Base-by-base conservation (phyloP, 139 green algal genomes). In the Desmodesmus armatus region DNA sequence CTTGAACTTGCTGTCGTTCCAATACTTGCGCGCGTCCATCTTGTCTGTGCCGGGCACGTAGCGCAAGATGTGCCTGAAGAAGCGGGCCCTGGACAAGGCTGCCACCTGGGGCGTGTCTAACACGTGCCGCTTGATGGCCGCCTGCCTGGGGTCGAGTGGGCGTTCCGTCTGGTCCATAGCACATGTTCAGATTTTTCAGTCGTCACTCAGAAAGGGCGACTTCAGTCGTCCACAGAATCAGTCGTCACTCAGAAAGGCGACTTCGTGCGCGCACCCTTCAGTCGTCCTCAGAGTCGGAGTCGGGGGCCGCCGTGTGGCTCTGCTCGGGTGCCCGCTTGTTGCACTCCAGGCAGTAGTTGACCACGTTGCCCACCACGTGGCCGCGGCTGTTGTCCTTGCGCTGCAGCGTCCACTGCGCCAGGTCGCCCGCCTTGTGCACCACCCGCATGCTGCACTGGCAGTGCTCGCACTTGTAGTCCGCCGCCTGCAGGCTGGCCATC, bases 1-100 rank as follows among this genome's bases (percentile, higher is more conserved):
- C 53, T 63, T 63, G 53, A 63, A 63, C 53, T 63, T 63, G 53
- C 53, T 63, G 53, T 23, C 53, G 21, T 63, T 63, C 53, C 53
- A 63, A 63, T 31, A 23, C 21, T 63, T 63, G 13, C 53, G 11
- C 21, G 53, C 53, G n/a, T 63, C 53, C 53, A 31, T 23, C 53
- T 63, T 23, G 53, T 19, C 15, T n/a, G n/a, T n/a, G n/a, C n/a
- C n/a, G n/a, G n/a, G n/a, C n/a, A n/a, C n/a, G 6, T 5, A 17
- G 13, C 53, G 53, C 53, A 63, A 4, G 15, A 63, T 63, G 53
- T 23, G 53, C 53, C n/a, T 63, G 53, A 63, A 31, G 53, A 63
- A 63, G 53, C 53, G 53, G 0, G 0, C 53, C 53, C 53, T 63
- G 53, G 53, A 63, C 53, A 63, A 23, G 53, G 53, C 53, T 31